Conservation (phyloP, 1,139 yeast species). For the Insectozyma bohioensis region DNA sequence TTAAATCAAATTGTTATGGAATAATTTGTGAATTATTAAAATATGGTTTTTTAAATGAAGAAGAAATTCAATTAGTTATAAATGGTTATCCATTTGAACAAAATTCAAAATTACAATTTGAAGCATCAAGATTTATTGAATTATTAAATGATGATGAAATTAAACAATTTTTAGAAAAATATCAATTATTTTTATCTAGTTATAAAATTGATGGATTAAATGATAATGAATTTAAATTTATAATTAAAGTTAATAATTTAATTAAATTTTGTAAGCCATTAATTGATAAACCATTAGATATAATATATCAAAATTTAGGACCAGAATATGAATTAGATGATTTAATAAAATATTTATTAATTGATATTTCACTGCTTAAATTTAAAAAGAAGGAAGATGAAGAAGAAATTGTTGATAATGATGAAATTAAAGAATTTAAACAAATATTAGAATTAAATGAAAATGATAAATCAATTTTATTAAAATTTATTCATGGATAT, state of each 20-base stretch:
- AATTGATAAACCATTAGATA: constrained; percentile 6
- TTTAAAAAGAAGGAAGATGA: constrained; percentile 17
- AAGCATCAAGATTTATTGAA: constrained; percentile 31
- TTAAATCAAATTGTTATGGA: constrained; percentile 51
- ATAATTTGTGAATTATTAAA: constrained; percentile 57
- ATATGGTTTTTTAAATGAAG: constrained; percentile 62
- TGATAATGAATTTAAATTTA: constrained; percentile 25
- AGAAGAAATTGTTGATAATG: constrained; percentile 12
- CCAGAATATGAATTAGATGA: constrained; percentile 31
- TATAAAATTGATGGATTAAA: constrained; percentile 21
- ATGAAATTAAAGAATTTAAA: constrained; percentile 23
- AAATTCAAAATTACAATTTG: constrained; percentile 29
- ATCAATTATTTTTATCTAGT: constrained; percentile 21
- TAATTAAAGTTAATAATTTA: constrained; percentile 40
- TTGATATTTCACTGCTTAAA: constrained; percentile 40
- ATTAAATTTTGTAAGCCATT: constrained; percentile 19
- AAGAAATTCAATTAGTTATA: constrained; percentile 13
- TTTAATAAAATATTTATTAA: constrained; percentile 37
- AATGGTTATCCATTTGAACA: constrained; percentile 42
- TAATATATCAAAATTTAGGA: constrained; percentile 4
- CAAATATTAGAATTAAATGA: constrained; percentile 23
- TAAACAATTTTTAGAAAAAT: constrained; percentile 21
- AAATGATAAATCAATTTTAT: constrained; percentile 20
- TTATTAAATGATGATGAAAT: constrained; percentile 20
- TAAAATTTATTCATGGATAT: constrained; percentile 30